These are phyloP conservation scores for Globisporangium uncinulatum DNA, from an alignment of 352 stramenopile species.

Conservation along the genomic window DNA sequence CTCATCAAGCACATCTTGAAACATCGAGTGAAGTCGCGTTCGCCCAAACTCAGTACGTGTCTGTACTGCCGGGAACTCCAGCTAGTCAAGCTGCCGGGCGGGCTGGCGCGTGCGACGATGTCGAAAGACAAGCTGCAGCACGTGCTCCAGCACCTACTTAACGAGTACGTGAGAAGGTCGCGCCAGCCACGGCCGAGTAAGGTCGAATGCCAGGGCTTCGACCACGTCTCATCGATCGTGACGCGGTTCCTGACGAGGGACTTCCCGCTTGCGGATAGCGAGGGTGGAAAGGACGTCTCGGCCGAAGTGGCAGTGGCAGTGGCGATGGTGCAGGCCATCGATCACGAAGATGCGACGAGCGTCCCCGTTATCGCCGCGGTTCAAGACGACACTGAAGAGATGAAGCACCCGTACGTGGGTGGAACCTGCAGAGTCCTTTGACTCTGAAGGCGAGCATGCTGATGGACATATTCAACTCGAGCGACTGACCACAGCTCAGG, in stretches of 20 bases:
- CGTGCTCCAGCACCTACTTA: background rate
- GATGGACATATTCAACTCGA: too few relatives aligned
- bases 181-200: slow-evolving; percentile 3
- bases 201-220: slow-evolving; percentile 9
- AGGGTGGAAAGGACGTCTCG: background rate
- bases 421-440: too few relatives aligned
- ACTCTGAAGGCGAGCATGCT: too few relatives aligned
- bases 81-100: background rate
- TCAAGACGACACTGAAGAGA: too few relatives aligned
- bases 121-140: slow-evolving; percentile 5
- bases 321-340: background rate
- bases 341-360: too few relatives aligned
- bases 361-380: too few relatives aligned
- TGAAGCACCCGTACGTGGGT: too few relatives aligned
- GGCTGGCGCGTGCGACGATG: slow-evolving; percentile 1
- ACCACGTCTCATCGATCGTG: slow-evolving; percentile 10
- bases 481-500: too few relatives aligned
- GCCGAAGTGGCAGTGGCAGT: background rate
- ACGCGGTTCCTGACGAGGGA: slow-evolving; percentile 11
- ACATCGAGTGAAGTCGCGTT: too few relatives aligned
- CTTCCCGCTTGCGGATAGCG: background rate
- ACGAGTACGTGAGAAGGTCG: slow-evolving; percentile 1
- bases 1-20: too few relatives aligned
- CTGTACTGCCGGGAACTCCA: slow-evolving; percentile 4
- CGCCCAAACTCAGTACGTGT: too few relatives aligned